Percentiles rank a stretch among this genome's conserved stretches.
These are phyloP conservation scores for Streptanthus diversifolius DNA, from an alignment of 345 rosid species.

Conservation along the genomic window DNA sequence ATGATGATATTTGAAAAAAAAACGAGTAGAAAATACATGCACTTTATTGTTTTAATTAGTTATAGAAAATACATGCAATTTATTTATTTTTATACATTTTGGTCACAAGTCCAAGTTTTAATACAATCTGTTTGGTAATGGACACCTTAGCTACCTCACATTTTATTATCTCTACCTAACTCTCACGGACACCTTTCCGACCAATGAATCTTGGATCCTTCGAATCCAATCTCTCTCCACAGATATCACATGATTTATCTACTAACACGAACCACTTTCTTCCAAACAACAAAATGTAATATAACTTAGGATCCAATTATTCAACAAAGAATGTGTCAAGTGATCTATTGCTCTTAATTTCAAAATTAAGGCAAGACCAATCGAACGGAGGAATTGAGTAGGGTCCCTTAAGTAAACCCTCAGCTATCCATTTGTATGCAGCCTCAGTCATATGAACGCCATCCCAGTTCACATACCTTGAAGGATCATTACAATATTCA, in stretches of 20 bases:
- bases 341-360: not conserved
- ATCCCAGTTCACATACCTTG: slow-evolving; percentile 42
- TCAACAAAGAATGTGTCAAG: not conserved
- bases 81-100: too few species aligned
- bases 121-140: not conserved
- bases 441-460: slow-evolving; percentile 38
- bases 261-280: not conserved
- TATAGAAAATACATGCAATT: too few species aligned
- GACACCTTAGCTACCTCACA: not conserved
- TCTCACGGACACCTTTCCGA: not conserved
- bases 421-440: slow-evolving; percentile 24
- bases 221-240: not conserved
- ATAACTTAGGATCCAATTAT: not conserved
- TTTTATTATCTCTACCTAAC: not conserved
- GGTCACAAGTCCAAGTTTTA: too few species aligned
- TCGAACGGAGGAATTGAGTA: slow-evolving; percentile 12
- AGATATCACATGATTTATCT: not conserved
- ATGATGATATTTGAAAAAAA: not conserved
- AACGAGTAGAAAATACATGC: not conserved
- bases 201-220: not conserved
- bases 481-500: slow-evolving; percentile 36
- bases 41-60: not conserved
- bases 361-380: slow-evolving; percentile 9
- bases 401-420: slow-evolving; percentile 23
- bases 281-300: too few species aligned